Percentiles rank a stretch among this genome's conserved stretches.
These are phyloP conservation scores for Davidsoniella eucalypti DNA, from an alignment of 2,329 filamentous ascomycete genomes.

Conservation along the genomic window DNA sequence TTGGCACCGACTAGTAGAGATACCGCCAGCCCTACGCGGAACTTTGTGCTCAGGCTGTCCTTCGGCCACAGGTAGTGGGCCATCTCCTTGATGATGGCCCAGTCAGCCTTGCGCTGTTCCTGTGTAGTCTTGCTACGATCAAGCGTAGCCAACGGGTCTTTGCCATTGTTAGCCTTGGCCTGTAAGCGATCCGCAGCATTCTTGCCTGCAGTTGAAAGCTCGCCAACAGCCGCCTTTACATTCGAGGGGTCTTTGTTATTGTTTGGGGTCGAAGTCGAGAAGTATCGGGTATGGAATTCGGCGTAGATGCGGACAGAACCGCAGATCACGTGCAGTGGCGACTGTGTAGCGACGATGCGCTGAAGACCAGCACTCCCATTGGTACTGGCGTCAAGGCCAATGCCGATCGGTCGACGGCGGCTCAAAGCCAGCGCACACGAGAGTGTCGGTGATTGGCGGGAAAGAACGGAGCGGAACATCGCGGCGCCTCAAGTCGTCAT, in stretches of 20 bases:
- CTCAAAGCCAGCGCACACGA: conserved; percentile 3
- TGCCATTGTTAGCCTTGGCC: conserved; percentile 10
- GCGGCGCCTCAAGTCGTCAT: conserved; percentile 1
- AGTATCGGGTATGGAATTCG: conserved; percentile 7
- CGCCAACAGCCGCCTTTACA: not conserved
- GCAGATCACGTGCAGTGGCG: conserved; percentile 6
- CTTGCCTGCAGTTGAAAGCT: not conserved
- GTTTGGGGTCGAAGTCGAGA: conserved; percentile 1
- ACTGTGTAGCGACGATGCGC: conserved; percentile 1
- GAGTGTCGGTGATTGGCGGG: conserved; percentile 4
- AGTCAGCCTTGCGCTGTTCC: conserved; percentile 90
- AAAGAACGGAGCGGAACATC: conserved; percentile 12
- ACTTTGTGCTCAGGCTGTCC: conserved; percentile 53
- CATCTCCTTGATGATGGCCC: conserved; percentile 99
- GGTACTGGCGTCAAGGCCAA: not conserved
- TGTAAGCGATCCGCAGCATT: not conserved
- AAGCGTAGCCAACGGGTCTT: conserved; percentile 44
- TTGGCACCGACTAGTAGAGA: conserved; percentile 76
- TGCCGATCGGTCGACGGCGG: conserved; percentile 2
- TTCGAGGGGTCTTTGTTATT: not conserved
- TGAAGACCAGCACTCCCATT: not conserved
- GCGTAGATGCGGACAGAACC: conserved; percentile 8
- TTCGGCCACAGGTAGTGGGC: conserved; percentile 91
- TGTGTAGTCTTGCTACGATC: conserved; percentile 47
- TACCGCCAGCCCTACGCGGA: conserved; percentile 74